Evolutionary conservation across 495 filamentous ascomycete species (phyloP).

Genomic region (Neurospora sp.): DNA sequence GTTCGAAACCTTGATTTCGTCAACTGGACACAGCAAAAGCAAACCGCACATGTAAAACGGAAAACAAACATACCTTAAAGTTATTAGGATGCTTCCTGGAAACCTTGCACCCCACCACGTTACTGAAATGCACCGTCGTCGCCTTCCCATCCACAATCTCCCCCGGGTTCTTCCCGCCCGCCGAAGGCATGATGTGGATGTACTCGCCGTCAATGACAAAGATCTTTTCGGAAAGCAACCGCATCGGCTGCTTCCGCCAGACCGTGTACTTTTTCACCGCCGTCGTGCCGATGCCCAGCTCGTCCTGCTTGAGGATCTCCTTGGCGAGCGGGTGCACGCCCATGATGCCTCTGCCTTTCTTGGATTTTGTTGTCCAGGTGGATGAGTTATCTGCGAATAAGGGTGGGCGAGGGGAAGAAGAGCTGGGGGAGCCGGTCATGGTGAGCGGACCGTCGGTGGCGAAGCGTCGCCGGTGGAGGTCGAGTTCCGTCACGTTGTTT

Average conservation of each 20-base stretch:
- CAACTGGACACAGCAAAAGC: not conserved
- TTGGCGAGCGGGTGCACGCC: conserved; percentile 68
- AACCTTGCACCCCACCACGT: conserved; percentile 89
- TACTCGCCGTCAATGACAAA: conserved; percentile 92
- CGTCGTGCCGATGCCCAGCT: conserved; percentile 50
- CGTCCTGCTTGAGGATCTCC: conserved; percentile 54
- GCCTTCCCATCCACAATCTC: conserved; percentile 58
- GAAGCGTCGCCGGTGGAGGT: conserved; percentile 80
- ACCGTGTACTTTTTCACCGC: conserved; percentile 78
- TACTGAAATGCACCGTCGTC: conserved; percentile 83
- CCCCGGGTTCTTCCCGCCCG: conserved; percentile 33
- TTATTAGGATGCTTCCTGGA: conserved; percentile 81
- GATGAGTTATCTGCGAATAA: conserved; percentile 47
- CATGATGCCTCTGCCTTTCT: conserved; percentile 29
- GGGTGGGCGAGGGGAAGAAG: conserved; percentile 68
- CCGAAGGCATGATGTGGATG: conserved; percentile 80
- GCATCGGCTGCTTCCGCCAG: conserved; percentile 88
- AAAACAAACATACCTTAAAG: conserved; percentile 56
- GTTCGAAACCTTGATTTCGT: not conserved
- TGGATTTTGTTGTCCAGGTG: conserved; percentile 60
- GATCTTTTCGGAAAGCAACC: conserved; percentile 74
- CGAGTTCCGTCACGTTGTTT: conserved; percentile 72
- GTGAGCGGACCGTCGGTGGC: conserved; percentile 66
- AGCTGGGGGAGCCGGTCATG: conserved; percentile 69
- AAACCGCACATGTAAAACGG: not conserved